Base-by-base conservation (phyloP, 495 filamentous ascomycete genomes). In the Hypoxylon trugodes region DNA sequence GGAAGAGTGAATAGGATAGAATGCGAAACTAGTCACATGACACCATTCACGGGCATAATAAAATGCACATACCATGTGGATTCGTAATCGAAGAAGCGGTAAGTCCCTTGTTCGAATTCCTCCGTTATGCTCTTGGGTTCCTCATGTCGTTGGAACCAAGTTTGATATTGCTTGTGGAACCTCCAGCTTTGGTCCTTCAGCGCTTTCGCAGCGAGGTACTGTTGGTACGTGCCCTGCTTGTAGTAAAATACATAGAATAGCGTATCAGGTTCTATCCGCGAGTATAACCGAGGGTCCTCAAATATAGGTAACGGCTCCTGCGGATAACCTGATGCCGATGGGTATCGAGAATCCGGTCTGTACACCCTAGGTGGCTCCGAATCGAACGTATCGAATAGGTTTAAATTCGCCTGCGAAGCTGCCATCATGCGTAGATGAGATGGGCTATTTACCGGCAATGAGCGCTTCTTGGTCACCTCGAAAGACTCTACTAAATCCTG, bases 161-260 rank as follows among this genome's bases (percentile, higher is more conserved):
- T 98, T 73, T 98, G 95, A 72, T 98, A 98, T 73, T 97, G 95
- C 78, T 98, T 98, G 74, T 98, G 95, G 75, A 98, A 98, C 26
- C 95, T 83, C 95, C 95, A 98, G 72, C 95, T 98, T 75, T 98
- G 94, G 60, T 90, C 89, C 70, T 98, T 98, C 26, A 98, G 78
- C 15, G 95, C 90, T 75, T 96, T 96, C 4, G 96, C 95, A 0
- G 95, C 91, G n/a, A 98, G 81, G 68, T 92, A 97, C 72, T 98
- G 95, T 70, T 97, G 93, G 71, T 96, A 95, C 0, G 93, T 91
- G 15, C 91, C 92, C 69, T 98, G 95, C 18, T 93, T 90, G 79
- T 98, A 98, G 79, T 98, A 98, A 77, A 98, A 98, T 47, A 96
- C 89, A 74, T 98, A 98, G 75, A 98, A 98, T n/a, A 98, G 82